Evolutionary conservation across 83 land plant species (phyloP).

Genomic region (Isoetes engelmannii): DNA sequence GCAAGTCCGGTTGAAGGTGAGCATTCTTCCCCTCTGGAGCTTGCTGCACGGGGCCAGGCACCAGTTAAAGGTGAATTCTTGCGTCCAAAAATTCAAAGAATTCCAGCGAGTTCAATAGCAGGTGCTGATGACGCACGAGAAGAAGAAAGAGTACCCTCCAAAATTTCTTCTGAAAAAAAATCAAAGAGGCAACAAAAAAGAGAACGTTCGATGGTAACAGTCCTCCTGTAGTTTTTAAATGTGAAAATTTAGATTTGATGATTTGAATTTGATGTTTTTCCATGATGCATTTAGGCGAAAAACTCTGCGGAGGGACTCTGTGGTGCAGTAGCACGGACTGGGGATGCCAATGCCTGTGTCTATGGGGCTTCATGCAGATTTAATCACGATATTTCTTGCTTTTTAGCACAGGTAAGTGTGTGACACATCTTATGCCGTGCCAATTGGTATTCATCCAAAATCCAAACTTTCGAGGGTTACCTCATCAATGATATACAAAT

Average conservation of each 20-base stretch:
- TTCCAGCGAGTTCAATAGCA: constrained; percentile 12
- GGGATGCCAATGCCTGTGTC: constrained; percentile 53
- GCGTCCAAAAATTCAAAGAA: constrained; percentile 25
- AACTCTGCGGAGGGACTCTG: constrained; percentile 63
- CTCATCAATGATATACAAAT: background rate
- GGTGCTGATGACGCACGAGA: constrained; percentile 8
- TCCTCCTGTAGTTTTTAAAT: constrained; percentile 1
- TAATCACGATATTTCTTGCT: constrained; percentile 79
- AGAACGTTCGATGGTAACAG: constrained; percentile 39
- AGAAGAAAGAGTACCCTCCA: constrained; percentile 16
- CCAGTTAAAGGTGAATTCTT: constrained; percentile 60
- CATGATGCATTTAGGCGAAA: constrained; percentile 42
- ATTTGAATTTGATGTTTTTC: background rate
- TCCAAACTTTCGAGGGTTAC: too few relatives aligned
- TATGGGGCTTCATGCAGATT: constrained; percentile 63
- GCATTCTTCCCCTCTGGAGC: constrained; percentile 34
- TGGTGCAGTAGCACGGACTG: constrained; percentile 62
- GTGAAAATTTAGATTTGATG: background rate
- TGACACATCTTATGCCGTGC: too few relatives aligned
- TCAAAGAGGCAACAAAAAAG: constrained; percentile 75
- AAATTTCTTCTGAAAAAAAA: constrained; percentile 55
- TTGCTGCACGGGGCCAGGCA: constrained; percentile 57
- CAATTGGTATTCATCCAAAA: too few relatives aligned
- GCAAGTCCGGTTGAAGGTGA: background rate
- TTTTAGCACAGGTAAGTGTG: constrained; percentile 53